A percentile compares a stretch with the other conserved stretches of the same genome.
These are phyloP conservation scores for Xylaria cubensis DNA, from an alignment of 495 filamentous ascomycete genomes.

Conservation along the genomic window DNA sequence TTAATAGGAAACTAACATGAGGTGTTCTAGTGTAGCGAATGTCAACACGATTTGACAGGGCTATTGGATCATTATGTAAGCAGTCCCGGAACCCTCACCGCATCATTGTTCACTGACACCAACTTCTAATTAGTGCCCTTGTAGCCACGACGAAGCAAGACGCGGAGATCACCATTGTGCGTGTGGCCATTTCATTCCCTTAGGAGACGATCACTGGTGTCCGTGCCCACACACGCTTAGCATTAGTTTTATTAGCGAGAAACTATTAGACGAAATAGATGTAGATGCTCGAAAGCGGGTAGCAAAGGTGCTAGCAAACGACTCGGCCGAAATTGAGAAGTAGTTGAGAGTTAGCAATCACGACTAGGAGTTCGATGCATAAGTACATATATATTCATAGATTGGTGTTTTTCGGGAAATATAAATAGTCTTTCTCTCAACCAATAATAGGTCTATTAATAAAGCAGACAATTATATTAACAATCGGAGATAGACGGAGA, in stretches of 20 bases:
- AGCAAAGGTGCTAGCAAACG: neutral
- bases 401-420: neutral
- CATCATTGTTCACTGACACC: neutral
- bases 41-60: conserved; percentile 9
- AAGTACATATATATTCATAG: neutral
- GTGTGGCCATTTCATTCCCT: neutral
- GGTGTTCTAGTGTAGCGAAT: conserved; percentile 14
- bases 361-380: neutral
- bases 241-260: neutral
- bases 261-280: neutral
- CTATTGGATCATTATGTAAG: conserved; percentile 20
- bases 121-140: neutral
- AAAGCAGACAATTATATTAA: neutral
- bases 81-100: neutral
- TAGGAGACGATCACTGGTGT: conserved; percentile 23
- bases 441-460: conserved; percentile 5
- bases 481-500: conserved; percentile 14
- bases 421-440: neutral
- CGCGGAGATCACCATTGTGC: neutral
- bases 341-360: neutral
- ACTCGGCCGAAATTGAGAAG: neutral
- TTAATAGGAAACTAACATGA: neutral
- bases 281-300: neutral
- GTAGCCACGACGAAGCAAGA: conserved; percentile 15
- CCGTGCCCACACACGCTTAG: conserved; percentile 19